Evolutionary conservation across 2,329 filamentous ascomycete genomes (phyloP).

Genomic region (Fusarium sp.): DNA sequence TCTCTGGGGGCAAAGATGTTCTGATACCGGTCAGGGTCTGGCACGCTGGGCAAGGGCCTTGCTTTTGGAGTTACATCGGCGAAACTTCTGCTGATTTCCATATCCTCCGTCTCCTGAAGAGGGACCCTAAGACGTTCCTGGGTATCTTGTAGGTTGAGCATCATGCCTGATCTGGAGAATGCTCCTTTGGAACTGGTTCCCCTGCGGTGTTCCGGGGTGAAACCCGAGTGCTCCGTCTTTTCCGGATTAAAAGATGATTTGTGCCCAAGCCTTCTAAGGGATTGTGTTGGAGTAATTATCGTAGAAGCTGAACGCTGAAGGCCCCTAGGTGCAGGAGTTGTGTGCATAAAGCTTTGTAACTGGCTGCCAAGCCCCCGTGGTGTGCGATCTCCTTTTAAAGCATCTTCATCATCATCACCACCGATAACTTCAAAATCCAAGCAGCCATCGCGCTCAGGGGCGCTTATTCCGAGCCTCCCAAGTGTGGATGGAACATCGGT

Average conservation of each 20-base stretch:
- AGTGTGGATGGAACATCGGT: slow-evolving; percentile 11
- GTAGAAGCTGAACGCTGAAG: slow-evolving; percentile 36
- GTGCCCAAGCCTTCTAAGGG: slow-evolving; percentile 17
- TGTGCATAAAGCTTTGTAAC: background rate
- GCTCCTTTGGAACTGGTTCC: background rate
- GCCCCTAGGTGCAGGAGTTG: slow-evolving; percentile 6
- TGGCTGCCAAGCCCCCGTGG: slow-evolving; percentile 11
- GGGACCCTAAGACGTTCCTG: slow-evolving; percentile 25
- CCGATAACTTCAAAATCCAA: background rate
- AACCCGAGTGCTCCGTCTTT: slow-evolving; percentile 35
- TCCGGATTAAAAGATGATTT: slow-evolving; percentile 32
- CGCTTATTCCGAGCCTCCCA: slow-evolving; percentile 15
- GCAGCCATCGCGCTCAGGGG: background rate
- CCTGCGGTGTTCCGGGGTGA: slow-evolving; percentile 39
- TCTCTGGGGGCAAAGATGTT: slow-evolving; percentile 15
- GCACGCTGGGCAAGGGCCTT: slow-evolving; percentile 9
- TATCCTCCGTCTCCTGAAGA: slow-evolving; percentile 1
- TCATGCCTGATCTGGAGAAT: slow-evolving; percentile 25
- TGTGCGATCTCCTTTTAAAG: slow-evolving; percentile 10
- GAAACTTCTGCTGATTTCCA: background rate
- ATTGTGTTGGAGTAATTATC: slow-evolving; percentile 41
- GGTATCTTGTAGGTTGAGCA: slow-evolving; percentile 35
- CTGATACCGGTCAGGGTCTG: slow-evolving; percentile 6
- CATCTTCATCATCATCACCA: background rate
- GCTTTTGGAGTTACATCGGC: slow-evolving; percentile 9